Conservation (phyloP, 2,329 filamentous ascomycete genomes). For the Colletotrichum cereale region DNA sequence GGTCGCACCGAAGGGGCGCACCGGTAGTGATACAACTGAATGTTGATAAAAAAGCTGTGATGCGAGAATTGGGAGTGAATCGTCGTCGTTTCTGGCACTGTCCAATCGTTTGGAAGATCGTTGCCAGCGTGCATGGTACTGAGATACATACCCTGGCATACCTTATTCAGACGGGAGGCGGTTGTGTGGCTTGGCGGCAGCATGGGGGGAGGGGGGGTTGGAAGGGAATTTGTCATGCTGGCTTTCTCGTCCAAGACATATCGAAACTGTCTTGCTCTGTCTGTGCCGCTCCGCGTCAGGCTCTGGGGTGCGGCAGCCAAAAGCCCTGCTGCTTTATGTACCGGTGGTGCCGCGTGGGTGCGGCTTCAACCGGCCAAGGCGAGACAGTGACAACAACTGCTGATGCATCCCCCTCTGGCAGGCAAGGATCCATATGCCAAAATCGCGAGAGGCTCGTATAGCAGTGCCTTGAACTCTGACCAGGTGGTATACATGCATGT, state of each 20-base stretch:
- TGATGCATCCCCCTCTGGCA: background rate
- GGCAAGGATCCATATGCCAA: background rate
- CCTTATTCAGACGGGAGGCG: slow-evolving; percentile 8
- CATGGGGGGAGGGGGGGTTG: background rate
- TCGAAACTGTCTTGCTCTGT: background rate
- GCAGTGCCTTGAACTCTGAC: background rate
- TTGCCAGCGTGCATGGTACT: background rate
- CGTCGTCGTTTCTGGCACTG: background rate
- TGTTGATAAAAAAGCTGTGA: background rate
- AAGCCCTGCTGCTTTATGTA: background rate
- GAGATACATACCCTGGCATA: background rate
- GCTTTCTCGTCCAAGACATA: slow-evolving; percentile 4
- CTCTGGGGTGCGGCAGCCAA: background rate
- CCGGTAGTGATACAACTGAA: background rate
- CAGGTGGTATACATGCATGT: background rate
- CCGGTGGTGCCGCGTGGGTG: background rate
- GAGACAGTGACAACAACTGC: background rate
- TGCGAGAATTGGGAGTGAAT: background rate
- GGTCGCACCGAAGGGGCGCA: background rate
- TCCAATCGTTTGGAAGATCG: slow-evolving; percentile 9
- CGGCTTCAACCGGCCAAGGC: background rate
- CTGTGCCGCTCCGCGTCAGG: background rate
- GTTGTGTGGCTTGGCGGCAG: slow-evolving; percentile 1
- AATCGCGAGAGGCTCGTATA: background rate
- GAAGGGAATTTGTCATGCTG: slow-evolving; percentile 28